phyloP scores from a whole-genome alignment of 441 rosid genomes.

The Brassica balearica region DNA sequence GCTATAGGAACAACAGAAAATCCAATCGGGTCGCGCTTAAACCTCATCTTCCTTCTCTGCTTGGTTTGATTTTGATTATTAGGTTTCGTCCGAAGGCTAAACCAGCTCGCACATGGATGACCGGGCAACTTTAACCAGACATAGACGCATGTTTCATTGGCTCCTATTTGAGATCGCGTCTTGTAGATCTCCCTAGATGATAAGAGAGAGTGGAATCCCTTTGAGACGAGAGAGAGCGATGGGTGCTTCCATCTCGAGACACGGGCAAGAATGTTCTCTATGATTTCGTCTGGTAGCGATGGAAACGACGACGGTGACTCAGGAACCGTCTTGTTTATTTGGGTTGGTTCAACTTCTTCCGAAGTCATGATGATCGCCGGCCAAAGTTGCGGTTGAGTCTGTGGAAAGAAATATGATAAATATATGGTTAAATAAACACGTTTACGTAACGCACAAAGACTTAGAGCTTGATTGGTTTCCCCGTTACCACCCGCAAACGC shows the following conservation, averaged over 20 bases:
- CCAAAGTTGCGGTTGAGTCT: background rate
- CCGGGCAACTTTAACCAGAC: conserved; percentile 45
- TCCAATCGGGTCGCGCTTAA: background rate
- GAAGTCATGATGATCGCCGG: background rate
- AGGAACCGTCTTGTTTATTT: background rate
- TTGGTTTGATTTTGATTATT: background rate
- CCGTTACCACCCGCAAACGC: too few relatives aligned
- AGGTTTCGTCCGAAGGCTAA: conserved; percentile 45
- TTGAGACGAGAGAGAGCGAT: conserved; percentile 62
- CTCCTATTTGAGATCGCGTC: conserved; percentile 53
- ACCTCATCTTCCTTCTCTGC: background rate
- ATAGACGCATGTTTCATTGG: conserved; percentile 51
- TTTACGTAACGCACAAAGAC: background rate
- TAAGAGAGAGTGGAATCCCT: conserved; percentile 52
- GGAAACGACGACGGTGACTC: conserved; percentile 48
- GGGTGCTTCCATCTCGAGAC: conserved; percentile 61
- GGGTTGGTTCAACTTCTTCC: background rate
- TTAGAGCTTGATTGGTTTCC: too few relatives aligned
- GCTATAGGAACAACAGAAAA: conserved; percentile 42
- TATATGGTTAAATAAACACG: background rate
- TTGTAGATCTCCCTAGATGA: conserved; percentile 56
- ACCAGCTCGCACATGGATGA: conserved; percentile 48
- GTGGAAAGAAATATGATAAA: background rate
- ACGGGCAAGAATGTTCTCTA: conserved; percentile 62
- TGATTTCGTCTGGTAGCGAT: conserved; percentile 60